Percentiles rank a stretch among this genome's conserved stretches.
phyloP scores from a whole-genome alignment of 345 rosid genomes.

The Turritis glabra region DNA sequence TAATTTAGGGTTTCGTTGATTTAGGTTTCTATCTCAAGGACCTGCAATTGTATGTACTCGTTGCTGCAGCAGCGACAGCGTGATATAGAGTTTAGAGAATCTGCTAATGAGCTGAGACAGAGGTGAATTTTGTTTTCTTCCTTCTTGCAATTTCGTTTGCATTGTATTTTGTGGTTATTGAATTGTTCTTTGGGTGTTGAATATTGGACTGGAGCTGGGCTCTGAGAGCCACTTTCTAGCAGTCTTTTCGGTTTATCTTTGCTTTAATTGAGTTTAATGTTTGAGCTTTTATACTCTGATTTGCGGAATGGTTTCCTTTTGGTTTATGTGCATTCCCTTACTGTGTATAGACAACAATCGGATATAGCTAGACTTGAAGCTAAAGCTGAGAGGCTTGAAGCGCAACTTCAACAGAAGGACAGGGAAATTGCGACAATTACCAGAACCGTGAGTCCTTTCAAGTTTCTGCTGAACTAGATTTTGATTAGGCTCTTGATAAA shows the following conservation, averaged over 20 bases:
- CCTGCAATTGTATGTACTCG: constrained; percentile 87
- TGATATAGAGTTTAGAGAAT: constrained; percentile 86
- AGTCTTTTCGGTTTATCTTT: not conserved
- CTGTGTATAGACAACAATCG: constrained; percentile 56
- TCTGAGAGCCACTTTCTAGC: no score
- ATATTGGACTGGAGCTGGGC: not conserved
- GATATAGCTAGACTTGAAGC: constrained; percentile 93
- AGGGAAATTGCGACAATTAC: constrained; percentile 97
- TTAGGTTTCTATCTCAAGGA: constrained; percentile 91
- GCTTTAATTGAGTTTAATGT: not conserved
- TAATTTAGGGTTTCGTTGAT: constrained; percentile 18
- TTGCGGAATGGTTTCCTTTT: not conserved
- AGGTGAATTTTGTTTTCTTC: constrained; percentile 43
- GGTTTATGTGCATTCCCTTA: not conserved
- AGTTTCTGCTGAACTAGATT: constrained; percentile 1
- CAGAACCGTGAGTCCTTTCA: constrained; percentile 62
- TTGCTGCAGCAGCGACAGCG: constrained; percentile 94
- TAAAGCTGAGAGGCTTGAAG: constrained; percentile 92
- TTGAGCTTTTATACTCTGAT: not conserved
- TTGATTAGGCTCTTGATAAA: not conserved
- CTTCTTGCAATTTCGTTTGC: not conserved
- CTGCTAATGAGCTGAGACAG: constrained; percentile 92
- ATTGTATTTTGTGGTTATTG: not conserved
- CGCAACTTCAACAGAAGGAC: constrained; percentile 75
- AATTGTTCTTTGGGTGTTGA: not conserved